Conservation (phyloP, 202 grass and related monocot genomes). For the Schoenoplectus tabernaemontani region DNA sequence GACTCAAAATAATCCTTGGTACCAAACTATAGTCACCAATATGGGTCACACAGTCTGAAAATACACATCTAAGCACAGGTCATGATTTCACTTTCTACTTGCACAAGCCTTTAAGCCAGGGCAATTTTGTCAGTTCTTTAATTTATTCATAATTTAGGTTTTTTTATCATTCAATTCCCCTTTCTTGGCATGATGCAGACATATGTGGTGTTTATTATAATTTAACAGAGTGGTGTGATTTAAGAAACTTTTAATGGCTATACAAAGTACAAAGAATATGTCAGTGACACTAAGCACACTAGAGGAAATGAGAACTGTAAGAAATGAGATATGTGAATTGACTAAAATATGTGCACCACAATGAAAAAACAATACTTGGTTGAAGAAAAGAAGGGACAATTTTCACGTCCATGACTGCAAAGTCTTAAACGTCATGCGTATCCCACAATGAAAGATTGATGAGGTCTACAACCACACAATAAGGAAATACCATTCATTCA, state of each 20-base stretch:
- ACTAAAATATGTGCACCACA: slow-evolving; percentile 63
- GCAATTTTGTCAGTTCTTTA: neutral
- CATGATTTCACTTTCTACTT: neutral
- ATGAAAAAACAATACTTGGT: slow-evolving; percentile 17
- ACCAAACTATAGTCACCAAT: neutral
- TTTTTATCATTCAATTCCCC: neutral
- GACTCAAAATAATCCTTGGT: neutral
- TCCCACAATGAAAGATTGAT: neutral
- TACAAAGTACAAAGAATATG: neutral
- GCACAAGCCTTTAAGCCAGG: neutral
- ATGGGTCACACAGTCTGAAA: neutral
- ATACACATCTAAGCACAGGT: neutral
- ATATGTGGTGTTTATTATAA: neutral
- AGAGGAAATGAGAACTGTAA: slow-evolving; percentile 1
- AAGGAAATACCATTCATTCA: neutral
- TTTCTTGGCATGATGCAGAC: neutral
- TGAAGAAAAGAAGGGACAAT: neutral
- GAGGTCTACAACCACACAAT: neutral
- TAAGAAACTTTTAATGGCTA: neutral
- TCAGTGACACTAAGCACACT: neutral
- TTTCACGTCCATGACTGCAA: neutral
- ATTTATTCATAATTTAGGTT: neutral
- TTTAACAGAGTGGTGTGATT: neutral
- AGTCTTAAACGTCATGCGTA: neutral
- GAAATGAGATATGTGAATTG: neutral